phyloP scores from a whole-genome alignment of 1,284 basidiomycete species.

The Puccinia novopanici region DNA sequence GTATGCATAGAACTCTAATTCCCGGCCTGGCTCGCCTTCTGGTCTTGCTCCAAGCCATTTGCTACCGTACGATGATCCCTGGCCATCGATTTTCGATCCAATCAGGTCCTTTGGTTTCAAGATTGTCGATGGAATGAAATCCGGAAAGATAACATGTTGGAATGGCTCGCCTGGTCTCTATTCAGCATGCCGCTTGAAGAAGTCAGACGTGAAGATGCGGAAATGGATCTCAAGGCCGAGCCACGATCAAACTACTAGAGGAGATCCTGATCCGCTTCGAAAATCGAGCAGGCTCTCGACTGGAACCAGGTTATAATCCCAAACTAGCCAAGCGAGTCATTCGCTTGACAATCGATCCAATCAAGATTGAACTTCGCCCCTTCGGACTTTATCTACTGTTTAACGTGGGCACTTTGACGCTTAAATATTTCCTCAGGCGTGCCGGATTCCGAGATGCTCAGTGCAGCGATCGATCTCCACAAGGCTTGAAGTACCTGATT shows the following conservation, averaged over 20 bases:
- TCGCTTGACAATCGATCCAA: constrained; percentile 58
- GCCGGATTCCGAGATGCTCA: constrained; percentile 29
- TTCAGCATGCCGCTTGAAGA: constrained; percentile 55
- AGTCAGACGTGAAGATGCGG: constrained; percentile 53
- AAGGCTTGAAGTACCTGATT: constrained; percentile 55
- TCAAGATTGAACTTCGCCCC: constrained; percentile 54
- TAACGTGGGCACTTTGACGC: constrained; percentile 8
- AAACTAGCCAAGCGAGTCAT: constrained; percentile 53
- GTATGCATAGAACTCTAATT: neutral
- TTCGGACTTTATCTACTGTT: constrained; percentile 49
- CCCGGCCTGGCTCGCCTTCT: constrained; percentile 1
- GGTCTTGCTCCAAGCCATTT: neutral
- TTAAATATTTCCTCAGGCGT: constrained; percentile 26
- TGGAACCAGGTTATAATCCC: constrained; percentile 52
- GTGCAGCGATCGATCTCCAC: constrained; percentile 12
- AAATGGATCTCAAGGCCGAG: constrained; percentile 1
- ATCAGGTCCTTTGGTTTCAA: constrained; percentile 39
- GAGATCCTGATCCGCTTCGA: constrained; percentile 56
- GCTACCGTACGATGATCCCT: constrained; percentile 33
- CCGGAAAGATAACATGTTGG: constrained; percentile 54
- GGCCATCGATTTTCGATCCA: constrained; percentile 32
- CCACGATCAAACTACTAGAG: constrained; percentile 54
- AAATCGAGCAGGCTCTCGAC: constrained; percentile 56
- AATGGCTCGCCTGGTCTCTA: constrained; percentile 58
- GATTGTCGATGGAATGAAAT: constrained; percentile 44